Percentiles rank a stretch among this genome's conserved stretches.
Evolutionary conservation across 805 yeast genomes (phyloP).

Genomic region (Cyberlindnera bimundalis): DNA sequence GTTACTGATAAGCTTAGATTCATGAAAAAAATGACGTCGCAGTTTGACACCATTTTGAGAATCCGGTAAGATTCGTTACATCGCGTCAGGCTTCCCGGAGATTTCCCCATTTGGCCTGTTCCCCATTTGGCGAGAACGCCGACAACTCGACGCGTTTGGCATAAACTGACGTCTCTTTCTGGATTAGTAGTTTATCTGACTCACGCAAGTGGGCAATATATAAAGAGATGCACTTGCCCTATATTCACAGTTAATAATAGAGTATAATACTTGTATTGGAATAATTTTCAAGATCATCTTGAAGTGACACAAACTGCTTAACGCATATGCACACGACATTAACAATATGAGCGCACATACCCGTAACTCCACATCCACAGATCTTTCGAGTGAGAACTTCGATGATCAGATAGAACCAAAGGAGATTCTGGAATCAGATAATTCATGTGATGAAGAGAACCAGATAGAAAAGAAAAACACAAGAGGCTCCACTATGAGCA

Average conservation of each 20-base stretch:
- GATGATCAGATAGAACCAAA: not conserved
- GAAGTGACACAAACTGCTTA: too few relatives aligned
- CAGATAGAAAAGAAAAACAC: constrained; percentile 4
- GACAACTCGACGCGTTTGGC: not conserved
- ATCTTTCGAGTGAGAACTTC: not conserved
- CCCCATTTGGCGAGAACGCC: constrained; percentile 3
- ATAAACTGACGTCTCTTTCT: not conserved
- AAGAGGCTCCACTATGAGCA: constrained; percentile 10
- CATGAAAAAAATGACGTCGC: too few relatives aligned
- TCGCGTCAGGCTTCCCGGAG: not conserved
- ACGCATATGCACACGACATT: too few relatives aligned
- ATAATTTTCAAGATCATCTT: too few relatives aligned
- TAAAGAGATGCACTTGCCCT: too few relatives aligned
- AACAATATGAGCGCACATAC: not conserved
- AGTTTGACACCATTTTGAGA: too few relatives aligned
- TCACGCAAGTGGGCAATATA: too few relatives aligned
- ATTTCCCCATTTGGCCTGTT: not conserved
- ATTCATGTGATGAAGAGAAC: constrained; percentile 9
- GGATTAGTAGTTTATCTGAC: too few relatives aligned
- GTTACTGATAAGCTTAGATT: too few relatives aligned
- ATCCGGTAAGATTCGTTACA: too few relatives aligned
- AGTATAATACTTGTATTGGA: too few relatives aligned
- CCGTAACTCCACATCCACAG: not conserved
- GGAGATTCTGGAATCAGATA: not conserved
- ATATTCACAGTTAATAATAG: too few relatives aligned